These are phyloP conservation scores for Boletus rufocinnamomeus DNA, from an alignment of 768 basidiomycete genomes.

Conservation along the genomic window DNA sequence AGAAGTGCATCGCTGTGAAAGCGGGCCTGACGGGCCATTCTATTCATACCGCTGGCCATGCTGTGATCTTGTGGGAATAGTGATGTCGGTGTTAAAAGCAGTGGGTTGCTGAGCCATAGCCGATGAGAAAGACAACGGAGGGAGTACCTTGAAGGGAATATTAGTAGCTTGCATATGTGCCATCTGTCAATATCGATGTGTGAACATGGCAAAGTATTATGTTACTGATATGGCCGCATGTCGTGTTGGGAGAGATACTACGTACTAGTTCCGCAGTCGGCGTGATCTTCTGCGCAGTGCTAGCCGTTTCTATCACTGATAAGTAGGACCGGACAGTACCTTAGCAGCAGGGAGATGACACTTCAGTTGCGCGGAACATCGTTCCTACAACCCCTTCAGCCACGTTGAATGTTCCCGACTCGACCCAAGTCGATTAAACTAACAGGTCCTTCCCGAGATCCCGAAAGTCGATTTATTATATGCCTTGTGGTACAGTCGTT, in stretches of 20 bases:
- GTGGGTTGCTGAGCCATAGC: not conserved
- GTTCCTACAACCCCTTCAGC: not conserved
- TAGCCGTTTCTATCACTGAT: not conserved
- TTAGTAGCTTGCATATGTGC: not conserved
- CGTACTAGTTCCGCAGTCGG: not conserved
- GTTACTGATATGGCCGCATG: not conserved
- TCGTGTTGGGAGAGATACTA: not conserved
- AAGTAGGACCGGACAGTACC: not conserved
- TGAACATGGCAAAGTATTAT: not conserved
- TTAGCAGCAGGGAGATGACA: not conserved
- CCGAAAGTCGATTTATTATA: not conserved
- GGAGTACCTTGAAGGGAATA: not conserved
- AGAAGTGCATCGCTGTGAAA: not conserved
- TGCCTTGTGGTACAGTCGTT: not conserved
- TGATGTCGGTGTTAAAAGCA: not conserved
- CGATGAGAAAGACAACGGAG: not conserved
- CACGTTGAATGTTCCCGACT: not conserved
- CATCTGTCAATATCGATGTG: not conserved
- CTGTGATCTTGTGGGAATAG: not conserved
- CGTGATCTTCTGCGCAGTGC: not conserved
- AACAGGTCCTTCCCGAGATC: not conserved
- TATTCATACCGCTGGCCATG: not conserved
- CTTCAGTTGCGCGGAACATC: not conserved
- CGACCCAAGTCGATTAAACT: not conserved
- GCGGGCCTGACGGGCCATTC: not conserved